Conservation (phyloP, 2,329 filamentous ascomycete species). For the Thielaviopsis musarum region DNA sequence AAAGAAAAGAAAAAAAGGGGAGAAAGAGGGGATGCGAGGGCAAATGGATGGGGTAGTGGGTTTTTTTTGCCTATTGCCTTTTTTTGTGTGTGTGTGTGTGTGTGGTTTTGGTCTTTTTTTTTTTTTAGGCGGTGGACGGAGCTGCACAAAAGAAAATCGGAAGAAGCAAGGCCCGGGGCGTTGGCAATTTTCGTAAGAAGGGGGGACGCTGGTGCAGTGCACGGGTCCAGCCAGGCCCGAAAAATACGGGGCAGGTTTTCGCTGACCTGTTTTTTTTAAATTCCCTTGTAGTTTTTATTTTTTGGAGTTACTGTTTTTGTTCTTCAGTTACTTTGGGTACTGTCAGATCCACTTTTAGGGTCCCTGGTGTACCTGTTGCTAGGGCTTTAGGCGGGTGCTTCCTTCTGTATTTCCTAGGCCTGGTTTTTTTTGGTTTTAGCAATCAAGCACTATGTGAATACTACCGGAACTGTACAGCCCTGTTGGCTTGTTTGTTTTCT, state of each 20-base stretch:
- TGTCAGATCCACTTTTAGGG: not conserved
- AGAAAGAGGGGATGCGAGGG: not conserved
- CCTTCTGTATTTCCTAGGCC: not conserved
- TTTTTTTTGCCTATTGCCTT: not conserved
- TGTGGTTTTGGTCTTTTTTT: not conserved
- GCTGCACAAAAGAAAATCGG: conserved; percentile 4
- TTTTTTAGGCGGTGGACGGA: not conserved
- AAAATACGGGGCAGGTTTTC: not conserved
- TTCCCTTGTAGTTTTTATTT: too few relatives aligned
- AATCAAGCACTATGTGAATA: too few relatives aligned
- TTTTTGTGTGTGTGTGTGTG: not conserved
- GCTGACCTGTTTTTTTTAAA: too few relatives aligned
- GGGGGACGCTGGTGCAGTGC: not conserved
- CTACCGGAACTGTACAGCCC: too few relatives aligned
- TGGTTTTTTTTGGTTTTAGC: too few relatives aligned
- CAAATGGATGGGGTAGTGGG: not conserved
- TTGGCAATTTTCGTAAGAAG: not conserved
- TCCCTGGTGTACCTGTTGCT: not conserved
- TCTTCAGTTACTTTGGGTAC: not conserved
- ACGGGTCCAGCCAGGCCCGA: conserved; percentile 4
- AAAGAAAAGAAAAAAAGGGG: not conserved
- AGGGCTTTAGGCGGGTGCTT: not conserved
- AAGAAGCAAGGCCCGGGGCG: conserved; percentile 1
- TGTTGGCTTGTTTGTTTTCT: too few relatives aligned
- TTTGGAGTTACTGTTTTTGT: not conserved